phyloP scores from a whole-genome alignment of 225 moss, liverwort and hornwort species.

The Physcomitrellopsis africana region DNA sequence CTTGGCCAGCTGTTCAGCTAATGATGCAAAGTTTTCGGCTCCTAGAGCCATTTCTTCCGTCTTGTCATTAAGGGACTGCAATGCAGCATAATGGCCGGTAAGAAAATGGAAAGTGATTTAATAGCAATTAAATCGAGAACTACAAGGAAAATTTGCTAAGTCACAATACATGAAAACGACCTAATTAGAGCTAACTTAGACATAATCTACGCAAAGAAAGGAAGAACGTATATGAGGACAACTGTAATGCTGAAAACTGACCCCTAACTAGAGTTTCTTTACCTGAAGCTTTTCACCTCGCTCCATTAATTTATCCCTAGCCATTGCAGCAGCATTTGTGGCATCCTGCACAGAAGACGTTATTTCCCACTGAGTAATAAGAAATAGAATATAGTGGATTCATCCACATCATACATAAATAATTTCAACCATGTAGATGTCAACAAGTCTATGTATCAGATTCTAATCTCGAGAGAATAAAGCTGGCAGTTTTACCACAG shows the following conservation, averaged over 20 bases:
- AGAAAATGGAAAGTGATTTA: constrained; percentile 1
- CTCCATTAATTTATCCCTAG: constrained; percentile 86
- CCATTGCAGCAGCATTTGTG: constrained; percentile 70
- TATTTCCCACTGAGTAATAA: constrained; percentile 8
- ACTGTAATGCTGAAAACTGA: too few species aligned
- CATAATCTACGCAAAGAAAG: too few species aligned
- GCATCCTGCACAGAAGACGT: constrained; percentile 57
- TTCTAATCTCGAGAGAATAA: background rate
- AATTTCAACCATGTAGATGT: background rate
- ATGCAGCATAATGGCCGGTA: constrained; percentile 16
- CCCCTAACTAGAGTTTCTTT: background rate
- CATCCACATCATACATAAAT: background rate
- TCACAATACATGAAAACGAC: background rate
- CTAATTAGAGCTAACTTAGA: background rate
- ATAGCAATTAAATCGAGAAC: background rate
- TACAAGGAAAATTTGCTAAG: background rate
- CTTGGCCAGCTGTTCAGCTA: constrained; percentile 91
- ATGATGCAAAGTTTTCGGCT: constrained; percentile 89
- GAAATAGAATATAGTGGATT: background rate
- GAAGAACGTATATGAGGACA: too few species aligned
- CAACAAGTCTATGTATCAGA: background rate
- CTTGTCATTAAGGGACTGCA: constrained; percentile 80
- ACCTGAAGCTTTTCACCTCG: constrained; percentile 98
- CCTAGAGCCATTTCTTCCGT: constrained; percentile 85
- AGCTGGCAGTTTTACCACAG: constrained; percentile 48